Evolutionary conservation across 2,329 filamentous ascomycete species (phyloP).

Genomic region (Decorospora gaudefroyi): DNA sequence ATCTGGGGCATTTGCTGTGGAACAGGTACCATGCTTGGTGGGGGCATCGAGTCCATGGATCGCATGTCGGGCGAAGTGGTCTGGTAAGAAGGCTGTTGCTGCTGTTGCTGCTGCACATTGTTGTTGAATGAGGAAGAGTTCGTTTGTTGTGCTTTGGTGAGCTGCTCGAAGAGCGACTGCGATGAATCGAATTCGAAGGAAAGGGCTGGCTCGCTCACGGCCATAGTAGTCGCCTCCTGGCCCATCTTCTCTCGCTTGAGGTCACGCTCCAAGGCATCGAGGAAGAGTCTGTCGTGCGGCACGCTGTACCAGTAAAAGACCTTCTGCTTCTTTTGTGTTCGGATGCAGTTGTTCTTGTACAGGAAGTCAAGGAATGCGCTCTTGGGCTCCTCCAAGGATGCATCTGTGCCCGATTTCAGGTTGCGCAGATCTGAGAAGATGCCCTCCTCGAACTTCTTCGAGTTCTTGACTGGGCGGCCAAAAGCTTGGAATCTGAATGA

Average conservation of each 20-base stretch:
- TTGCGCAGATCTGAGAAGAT: conserved; percentile 99
- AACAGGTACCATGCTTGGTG: conserved; percentile 75
- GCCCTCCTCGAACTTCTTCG: conserved; percentile 99
- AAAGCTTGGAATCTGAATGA: conserved; percentile 99
- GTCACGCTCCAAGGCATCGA: conserved; percentile 95
- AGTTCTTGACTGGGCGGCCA: conserved; percentile 97
- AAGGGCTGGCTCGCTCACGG: conserved; percentile 93
- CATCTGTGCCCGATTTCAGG: conserved; percentile 96
- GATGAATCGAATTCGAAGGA: conserved; percentile 99
- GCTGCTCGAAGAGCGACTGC: conserved; percentile 97
- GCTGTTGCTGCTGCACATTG: too few relatives aligned
- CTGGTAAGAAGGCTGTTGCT: conserved; percentile 73
- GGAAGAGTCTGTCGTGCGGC: conserved; percentile 93
- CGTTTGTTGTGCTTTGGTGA: conserved; percentile 98
- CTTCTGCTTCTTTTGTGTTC: conserved; percentile 99
- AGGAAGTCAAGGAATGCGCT: conserved; percentile 97
- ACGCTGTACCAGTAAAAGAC: conserved; percentile 99
- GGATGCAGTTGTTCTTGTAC: conserved; percentile 99
- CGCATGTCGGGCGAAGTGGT: conserved; percentile 87
- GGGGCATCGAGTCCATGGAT: conserved; percentile 91
- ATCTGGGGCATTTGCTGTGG: conserved; percentile 44
- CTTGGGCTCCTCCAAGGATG: conserved; percentile 97
- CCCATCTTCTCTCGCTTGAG: conserved; percentile 99
- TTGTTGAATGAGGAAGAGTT: conserved; percentile 96
- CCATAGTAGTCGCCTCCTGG: conserved; percentile 95